Conservation (phyloP, 129 eudicot genomes). For the sunflower (Helianthus annuus) region DNA sequence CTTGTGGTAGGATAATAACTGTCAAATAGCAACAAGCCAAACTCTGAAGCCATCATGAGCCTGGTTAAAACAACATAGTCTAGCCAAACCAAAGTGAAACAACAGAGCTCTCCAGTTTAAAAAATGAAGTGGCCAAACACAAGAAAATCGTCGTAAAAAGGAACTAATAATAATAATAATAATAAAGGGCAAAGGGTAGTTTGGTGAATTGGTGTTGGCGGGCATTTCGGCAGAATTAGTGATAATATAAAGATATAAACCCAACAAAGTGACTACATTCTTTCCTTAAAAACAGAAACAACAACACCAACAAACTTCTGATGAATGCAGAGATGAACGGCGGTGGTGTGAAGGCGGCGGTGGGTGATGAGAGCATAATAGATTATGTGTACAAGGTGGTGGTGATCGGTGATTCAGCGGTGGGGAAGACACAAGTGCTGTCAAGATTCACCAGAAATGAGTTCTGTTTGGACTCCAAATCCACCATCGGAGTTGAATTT, state of each 20-base stretch:
- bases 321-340: slow-evolving; percentile 67
- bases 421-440: slow-evolving; percentile 72
- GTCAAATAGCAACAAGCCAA: background rate
- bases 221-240: slow-evolving; percentile 47
- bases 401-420: slow-evolving; percentile 86
- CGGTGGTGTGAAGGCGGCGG: slow-evolving; percentile 7
- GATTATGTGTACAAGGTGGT: slow-evolving; percentile 83
- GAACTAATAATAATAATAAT: no score
- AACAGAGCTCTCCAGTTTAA: no score
- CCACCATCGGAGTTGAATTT: slow-evolving; percentile 82
- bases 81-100: background rate
- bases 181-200: slow-evolving; percentile 6
- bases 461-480: slow-evolving; percentile 69
- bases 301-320: background rate
- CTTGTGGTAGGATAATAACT: no score
- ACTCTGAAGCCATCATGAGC: no score
- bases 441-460: slow-evolving; percentile 70
- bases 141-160: background rate
- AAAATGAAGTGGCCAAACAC: no score
- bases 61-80: background rate
- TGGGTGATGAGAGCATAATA: slow-evolving; percentile 35
- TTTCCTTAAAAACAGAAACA: slow-evolving; percentile 6
- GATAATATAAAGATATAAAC: slow-evolving; percentile 28
- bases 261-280: background rate
- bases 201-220: slow-evolving; percentile 31